phyloP scores from a whole-genome alignment of 768 basidiomycete species.

The Mycena olivaceomarginata region DNA sequence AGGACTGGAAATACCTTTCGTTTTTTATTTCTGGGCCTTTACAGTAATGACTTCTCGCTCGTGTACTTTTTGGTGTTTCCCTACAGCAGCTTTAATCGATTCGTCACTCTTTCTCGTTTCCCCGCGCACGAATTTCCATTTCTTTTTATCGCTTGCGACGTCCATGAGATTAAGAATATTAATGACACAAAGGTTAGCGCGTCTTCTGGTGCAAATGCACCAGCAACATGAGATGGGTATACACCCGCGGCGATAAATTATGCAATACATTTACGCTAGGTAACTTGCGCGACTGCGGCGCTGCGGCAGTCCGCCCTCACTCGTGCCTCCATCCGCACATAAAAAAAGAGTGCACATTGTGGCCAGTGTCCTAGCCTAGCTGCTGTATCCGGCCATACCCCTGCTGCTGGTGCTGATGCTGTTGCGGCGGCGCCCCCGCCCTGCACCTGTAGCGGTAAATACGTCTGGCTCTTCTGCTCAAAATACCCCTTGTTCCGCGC shows the following conservation, averaged over 20 bases:
- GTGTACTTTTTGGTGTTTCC: no score
- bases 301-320: neutral
- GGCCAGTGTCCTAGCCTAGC: neutral
- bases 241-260: conserved; percentile 18
- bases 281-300: conserved; percentile 13
- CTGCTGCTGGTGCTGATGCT: neutral
- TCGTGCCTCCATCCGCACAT: neutral
- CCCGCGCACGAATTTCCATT: no score
- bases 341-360: neutral
- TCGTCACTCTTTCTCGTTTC: no score
- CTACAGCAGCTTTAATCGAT: no score
- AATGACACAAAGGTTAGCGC: no score
- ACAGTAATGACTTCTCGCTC: no score
- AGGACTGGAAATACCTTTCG: no score
- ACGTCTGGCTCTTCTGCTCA: conserved; percentile 43
- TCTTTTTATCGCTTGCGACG: no score
- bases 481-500: conserved; percentile 34
- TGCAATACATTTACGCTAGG: conserved; percentile 30
- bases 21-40: no score
- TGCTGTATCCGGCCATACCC: neutral
- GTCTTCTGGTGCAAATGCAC: no score
- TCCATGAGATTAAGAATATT: no score
- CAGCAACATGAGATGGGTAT: neutral
- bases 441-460: conserved; percentile 43
- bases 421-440: neutral